Evolutionary conservation across 1,139 yeast species (phyloP).

Genomic region (Saccharomycopsis hybrid): DNA sequence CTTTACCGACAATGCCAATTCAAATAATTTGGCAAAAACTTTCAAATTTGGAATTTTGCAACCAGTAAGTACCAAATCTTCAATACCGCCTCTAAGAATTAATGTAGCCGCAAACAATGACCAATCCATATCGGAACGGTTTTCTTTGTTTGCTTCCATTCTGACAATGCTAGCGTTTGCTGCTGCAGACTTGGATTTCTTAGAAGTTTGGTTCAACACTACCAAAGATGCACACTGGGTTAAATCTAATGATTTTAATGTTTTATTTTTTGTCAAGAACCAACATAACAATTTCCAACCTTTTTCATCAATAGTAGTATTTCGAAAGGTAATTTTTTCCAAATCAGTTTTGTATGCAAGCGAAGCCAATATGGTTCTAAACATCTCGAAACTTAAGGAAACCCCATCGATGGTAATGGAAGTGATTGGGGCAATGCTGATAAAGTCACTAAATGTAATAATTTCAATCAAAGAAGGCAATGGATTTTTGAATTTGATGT

Average conservation of each 20-base stretch:
- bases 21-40: slow-evolving; percentile 51
- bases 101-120: slow-evolving; percentile 60
- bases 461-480: slow-evolving; percentile 70
- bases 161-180: slow-evolving; percentile 30
- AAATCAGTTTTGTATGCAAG: slow-evolving; percentile 53
- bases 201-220: slow-evolving; percentile 5
- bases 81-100: slow-evolving; percentile 65
- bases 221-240: slow-evolving; percentile 45
- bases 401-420: slow-evolving; percentile 71
- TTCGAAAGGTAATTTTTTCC: slow-evolving; percentile 63
- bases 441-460: slow-evolving; percentile 67
- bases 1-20: slow-evolving; percentile 44
- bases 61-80: slow-evolving; percentile 64
- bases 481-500: slow-evolving; percentile 62
- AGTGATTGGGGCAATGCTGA: slow-evolving; percentile 65
- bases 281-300: slow-evolving; percentile 72
- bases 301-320: slow-evolving; percentile 57
- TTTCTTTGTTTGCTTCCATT: slow-evolving; percentile 52
- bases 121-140: slow-evolving; percentile 75
- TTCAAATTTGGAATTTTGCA: slow-evolving; percentile 55
- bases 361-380: slow-evolving; percentile 54
- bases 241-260: slow-evolving; percentile 51
- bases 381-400: slow-evolving; percentile 54
- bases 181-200: slow-evolving; percentile 12
- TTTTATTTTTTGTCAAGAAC: slow-evolving; percentile 57